Evolutionary conservation across 179 eudicot species (phyloP).

Genomic region (Camellia oleifera): DNA sequence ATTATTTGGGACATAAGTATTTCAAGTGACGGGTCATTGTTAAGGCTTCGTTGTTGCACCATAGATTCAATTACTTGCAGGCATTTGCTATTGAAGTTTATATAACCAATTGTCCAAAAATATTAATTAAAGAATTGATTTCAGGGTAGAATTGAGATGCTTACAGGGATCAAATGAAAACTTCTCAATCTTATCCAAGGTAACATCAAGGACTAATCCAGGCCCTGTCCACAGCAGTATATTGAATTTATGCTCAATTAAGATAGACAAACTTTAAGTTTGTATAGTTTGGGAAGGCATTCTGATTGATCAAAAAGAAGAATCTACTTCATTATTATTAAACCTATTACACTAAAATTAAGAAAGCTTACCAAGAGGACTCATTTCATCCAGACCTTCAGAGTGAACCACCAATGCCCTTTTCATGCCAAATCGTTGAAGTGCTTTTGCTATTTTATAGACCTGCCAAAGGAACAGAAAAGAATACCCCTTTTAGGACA

Average conservation of each 20-base stretch:
- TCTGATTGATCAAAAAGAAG: too few relatives aligned
- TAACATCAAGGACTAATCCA: slow-evolving; percentile 79
- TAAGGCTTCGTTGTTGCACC: neutral
- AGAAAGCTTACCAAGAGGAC: slow-evolving; percentile 67
- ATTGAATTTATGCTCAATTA: slow-evolving; percentile 8
- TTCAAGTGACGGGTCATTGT: neutral
- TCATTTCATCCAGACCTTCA: slow-evolving; percentile 92
- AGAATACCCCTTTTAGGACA: neutral
- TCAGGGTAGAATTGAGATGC: slow-evolving; percentile 7
- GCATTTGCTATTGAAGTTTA: neutral
- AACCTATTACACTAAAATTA: neutral
- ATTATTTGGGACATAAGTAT: neutral
- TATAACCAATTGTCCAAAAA: neutral
- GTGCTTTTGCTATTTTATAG: slow-evolving; percentile 84
- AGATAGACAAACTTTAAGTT: neutral
- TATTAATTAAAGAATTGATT: neutral
- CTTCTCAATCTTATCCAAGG: slow-evolving; percentile 66
- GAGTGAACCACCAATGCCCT: slow-evolving; percentile 94
- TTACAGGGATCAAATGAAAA: slow-evolving; percentile 91
- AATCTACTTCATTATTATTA: neutral
- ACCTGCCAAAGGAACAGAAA: slow-evolving; percentile 40
- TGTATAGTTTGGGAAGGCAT: too few relatives aligned
- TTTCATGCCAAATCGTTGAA: slow-evolving; percentile 93
- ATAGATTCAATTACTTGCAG: neutral
- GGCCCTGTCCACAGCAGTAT: slow-evolving; percentile 51